Conservation (phyloP, 257 asterid species). For the Solanum piurae region DNA sequence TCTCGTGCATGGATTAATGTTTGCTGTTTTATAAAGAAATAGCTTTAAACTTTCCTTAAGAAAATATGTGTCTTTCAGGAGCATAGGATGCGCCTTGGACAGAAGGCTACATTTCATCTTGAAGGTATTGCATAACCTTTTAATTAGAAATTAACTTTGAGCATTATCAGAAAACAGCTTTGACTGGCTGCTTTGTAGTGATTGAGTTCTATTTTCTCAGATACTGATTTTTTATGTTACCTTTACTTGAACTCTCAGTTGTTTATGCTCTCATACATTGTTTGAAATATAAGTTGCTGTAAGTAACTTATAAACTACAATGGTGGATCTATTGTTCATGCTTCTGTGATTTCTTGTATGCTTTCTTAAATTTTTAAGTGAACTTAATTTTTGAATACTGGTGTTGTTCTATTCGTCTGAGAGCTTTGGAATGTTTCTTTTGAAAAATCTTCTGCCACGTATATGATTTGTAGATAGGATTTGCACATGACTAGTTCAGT, state of each 20-base stretch:
- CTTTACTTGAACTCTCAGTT: not conserved
- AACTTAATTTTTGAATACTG: not conserved
- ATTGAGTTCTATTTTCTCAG: not conserved
- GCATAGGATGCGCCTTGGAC: conserved; percentile 86
- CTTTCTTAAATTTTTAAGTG: not conserved
- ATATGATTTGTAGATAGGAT: not conserved
- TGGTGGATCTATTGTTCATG: not conserved
- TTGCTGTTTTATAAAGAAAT: not conserved
- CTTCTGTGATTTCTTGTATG: too few species aligned
- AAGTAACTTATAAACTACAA: not conserved
- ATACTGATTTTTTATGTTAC: not conserved
- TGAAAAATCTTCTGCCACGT: not conserved
- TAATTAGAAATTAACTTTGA: not conserved
- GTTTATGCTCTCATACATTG: not conserved
- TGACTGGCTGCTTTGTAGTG: not conserved
- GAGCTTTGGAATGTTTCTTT: not conserved
- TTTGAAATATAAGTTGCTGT: not conserved
- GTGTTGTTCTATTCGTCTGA: not conserved
- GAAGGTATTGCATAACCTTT: conserved; percentile 51
- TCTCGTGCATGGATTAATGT: not conserved
- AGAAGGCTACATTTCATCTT: conserved; percentile 92
- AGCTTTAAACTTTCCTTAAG: not conserved
- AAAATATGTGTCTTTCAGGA: conserved; percentile 38
- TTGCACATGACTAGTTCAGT: not conserved
- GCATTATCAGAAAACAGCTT: not conserved